These are phyloP conservation scores for Ophiostoma himal-ulmi DNA, from an alignment of 2,329 filamentous ascomycete genomes.

Conservation along the genomic window DNA sequence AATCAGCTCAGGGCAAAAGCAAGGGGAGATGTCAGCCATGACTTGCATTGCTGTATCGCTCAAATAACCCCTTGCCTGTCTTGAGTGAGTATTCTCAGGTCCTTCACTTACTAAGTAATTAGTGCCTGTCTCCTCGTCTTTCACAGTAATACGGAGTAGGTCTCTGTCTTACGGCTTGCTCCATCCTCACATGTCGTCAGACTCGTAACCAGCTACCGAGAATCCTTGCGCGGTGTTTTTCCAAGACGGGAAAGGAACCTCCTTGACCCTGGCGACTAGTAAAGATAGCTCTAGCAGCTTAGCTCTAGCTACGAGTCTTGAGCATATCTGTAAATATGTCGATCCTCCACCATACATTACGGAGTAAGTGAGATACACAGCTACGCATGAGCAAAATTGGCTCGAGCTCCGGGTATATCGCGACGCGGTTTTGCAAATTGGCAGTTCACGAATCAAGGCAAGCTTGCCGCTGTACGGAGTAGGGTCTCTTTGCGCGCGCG, in stretches of 20 bases:
- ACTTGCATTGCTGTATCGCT: conserved; percentile 3
- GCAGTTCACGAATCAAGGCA: not conserved
- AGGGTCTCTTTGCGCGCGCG: not conserved
- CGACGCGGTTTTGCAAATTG: not conserved
- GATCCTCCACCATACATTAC: not conserved
- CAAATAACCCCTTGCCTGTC: not conserved
- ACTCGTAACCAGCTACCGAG: not conserved
- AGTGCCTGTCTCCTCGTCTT: not conserved
- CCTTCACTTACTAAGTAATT: too few species aligned
- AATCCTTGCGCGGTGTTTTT: conserved; percentile 11
- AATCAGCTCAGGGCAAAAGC: not conserved
- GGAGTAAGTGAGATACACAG: not conserved
- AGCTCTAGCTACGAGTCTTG: not conserved
- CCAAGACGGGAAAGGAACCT: not conserved
- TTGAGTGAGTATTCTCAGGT: not conserved
- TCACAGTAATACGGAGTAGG: not conserved
- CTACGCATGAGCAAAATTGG: not conserved
- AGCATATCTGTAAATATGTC: not conserved
- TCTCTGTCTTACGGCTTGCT: not conserved
- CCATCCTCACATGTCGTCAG: not conserved
- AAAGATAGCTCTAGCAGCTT: too few species aligned
- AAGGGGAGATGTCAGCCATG: not conserved
- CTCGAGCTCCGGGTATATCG: not conserved
- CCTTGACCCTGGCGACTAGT: not conserved
- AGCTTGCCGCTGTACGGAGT: not conserved